Base-by-base conservation (phyloP, 148 eudicot genomes). In the Spergularia bocconei region DNA sequence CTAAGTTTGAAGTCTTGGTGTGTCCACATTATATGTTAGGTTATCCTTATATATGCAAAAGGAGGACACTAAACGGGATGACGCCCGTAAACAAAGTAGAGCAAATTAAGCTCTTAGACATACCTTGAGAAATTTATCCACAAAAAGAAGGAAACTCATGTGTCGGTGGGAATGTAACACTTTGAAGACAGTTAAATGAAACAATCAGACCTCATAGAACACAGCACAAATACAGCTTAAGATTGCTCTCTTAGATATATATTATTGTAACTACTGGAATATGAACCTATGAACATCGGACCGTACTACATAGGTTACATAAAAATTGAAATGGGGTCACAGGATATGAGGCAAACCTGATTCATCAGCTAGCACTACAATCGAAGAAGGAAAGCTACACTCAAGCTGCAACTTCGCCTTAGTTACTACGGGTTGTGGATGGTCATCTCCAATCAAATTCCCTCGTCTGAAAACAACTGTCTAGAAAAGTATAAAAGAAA, bases 381-480 rank as follows among this genome's bases (percentile, higher is more conserved):
- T 81, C 44, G 91, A 77, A 38, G 88, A 84, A 54, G 94, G 98
- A 64, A 91, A 82, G 76, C 82, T 79, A 76, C 98, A 93, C 47
- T 75, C 69, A 66, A 93, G 90, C 53, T 52, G 80, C 79, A 93
- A 71, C 69, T 77, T 82, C 56, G 84, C 91, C 79, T 91, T 89
- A 25, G 84, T 90, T 65, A 93, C 79, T 80, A 85, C 87, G 69
- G 97, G 97, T 72, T 83, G 83, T 38, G 82, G 84, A 85, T 93
- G 97, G 74, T 82, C 87, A 77, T 87, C 91, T 69, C 97, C 97
- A 66, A 83, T 80, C 82, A 91, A 80, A 85, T 93, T 93, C 70
- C 98, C 98, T 78, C 94, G 98, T 80, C 85, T 88, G 84, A 93
- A 93, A 76, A 85, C 58, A 66, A 93, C 78, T 57, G 78, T 87